Evolutionary conservation across 352 stramenopile genomes (phyloP).

Genomic region (Phytophthora citricola): DNA sequence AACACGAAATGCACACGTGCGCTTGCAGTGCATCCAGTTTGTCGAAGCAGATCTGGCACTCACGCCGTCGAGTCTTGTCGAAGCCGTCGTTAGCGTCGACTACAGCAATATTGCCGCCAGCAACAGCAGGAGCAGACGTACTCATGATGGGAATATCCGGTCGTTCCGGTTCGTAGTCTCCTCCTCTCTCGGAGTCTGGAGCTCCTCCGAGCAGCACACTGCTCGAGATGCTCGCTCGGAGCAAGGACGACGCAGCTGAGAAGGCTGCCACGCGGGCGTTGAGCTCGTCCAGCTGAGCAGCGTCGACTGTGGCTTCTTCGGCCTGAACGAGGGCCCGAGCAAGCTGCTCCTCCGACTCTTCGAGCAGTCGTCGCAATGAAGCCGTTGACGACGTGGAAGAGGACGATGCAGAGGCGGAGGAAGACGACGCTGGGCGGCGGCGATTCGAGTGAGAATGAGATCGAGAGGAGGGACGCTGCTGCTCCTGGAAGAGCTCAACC

Average conservation of each 20-base stretch:
- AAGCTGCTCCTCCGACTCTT: conserved; percentile 39
- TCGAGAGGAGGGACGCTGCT: conserved; percentile 26
- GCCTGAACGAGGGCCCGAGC: conserved; percentile 25
- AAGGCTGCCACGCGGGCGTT: conserved; percentile 45
- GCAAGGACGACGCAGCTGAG: conserved; percentile 45
- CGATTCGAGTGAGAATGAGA: conserved; percentile 8
- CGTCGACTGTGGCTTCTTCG: conserved; percentile 26
- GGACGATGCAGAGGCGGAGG: conserved; percentile 18
- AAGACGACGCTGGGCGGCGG: conserved; percentile 15
- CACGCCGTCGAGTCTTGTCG: conserved; percentile 34
- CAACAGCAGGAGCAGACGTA: conserved; percentile 20
- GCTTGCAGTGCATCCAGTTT: conserved; percentile 51
- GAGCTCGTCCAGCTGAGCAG: conserved; percentile 47
- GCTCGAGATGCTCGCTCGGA: conserved; percentile 56
- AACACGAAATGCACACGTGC: conserved; percentile 57
- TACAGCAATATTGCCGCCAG: conserved; percentile 5
- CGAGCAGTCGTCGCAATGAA: conserved; percentile 35
- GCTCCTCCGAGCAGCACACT: conserved; percentile 22
- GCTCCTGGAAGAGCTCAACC: conserved; percentile 53
- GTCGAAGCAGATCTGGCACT: conserved; percentile 85
- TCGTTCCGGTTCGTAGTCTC: conserved; percentile 21
- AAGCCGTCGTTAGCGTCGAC: conserved; percentile 26
- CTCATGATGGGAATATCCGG: conserved; percentile 19
- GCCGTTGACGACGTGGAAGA: conserved; percentile 35
- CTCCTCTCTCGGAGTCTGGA: conserved; percentile 14